Percentiles rank a stretch among this genome's conserved stretches.
Conservation (phyloP, 2,329 filamentous ascomycete species). For the Fusarium tanahbumbuense region DNA sequence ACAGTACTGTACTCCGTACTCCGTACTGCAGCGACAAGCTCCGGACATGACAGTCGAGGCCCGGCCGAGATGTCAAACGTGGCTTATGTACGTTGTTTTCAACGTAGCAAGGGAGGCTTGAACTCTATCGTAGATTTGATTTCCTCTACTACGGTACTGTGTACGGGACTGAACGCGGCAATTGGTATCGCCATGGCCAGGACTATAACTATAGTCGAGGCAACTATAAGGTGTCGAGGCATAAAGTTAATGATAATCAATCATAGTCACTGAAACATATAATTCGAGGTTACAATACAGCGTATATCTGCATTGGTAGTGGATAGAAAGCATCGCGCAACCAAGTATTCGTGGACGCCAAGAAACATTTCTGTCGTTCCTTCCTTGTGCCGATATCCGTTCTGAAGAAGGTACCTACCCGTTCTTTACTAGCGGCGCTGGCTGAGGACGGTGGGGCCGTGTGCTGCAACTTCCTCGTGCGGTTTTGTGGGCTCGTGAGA, state of each 20-base stretch:
- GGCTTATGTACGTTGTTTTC: slow-evolving; percentile 30
- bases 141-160: not conserved
- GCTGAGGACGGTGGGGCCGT: slow-evolving; percentile 33
- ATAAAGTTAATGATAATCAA: not conserved
- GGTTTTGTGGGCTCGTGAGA: slow-evolving; percentile 39
- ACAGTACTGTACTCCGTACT: not conserved
- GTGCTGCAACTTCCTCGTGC: slow-evolving; percentile 40
- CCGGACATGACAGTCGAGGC: slow-evolving; percentile 34
- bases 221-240: not conserved
- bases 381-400: slow-evolving; percentile 28
- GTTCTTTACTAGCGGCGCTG: slow-evolving; percentile 39
- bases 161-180: slow-evolving; percentile 8
- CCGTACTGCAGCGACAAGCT: slow-evolving; percentile 1
- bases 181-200: not conserved
- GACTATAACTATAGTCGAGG: not conserved
- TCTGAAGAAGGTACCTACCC: slow-evolving; percentile 40
- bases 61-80: slow-evolving; percentile 38
- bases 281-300: slow-evolving; percentile 18
- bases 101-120: slow-evolving; percentile 17
- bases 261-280: slow-evolving; percentile 5
- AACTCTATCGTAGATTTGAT: slow-evolving; percentile 29
- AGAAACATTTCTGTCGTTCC: slow-evolving; percentile 15
- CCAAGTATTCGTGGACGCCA: slow-evolving; percentile 4
- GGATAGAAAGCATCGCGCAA: slow-evolving; percentile 9
- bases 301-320: slow-evolving; percentile 16